Conservation (phyloP, 305 asterid species). For the Striga hermonthica region DNA sequence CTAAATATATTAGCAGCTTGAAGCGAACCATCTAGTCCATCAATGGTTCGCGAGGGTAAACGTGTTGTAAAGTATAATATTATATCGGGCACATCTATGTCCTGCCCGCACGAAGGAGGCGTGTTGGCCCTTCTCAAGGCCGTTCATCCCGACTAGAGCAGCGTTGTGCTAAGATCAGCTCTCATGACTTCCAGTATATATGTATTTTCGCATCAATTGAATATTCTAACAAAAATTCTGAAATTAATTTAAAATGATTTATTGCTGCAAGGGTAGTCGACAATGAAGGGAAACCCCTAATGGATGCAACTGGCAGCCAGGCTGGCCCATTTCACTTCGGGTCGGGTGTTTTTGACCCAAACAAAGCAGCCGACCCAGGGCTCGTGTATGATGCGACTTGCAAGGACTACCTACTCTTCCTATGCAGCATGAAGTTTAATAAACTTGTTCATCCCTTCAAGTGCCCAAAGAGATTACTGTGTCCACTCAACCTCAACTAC, state of each 20-base stretch:
- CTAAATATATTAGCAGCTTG: constrained; percentile 85
- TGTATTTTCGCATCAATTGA: constrained; percentile 43
- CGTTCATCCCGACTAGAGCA: constrained; percentile 78
- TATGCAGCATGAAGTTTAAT: background rate
- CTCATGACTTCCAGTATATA: constrained; percentile 64
- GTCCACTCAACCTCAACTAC: constrained; percentile 35
- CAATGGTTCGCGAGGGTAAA: constrained; percentile 46
- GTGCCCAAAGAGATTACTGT: constrained; percentile 32
- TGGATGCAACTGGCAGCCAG: constrained; percentile 57
- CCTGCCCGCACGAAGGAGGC: constrained; percentile 86
- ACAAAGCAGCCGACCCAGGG: constrained; percentile 87
- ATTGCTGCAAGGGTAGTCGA: constrained; percentile 15
- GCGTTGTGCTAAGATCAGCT: constrained; percentile 93
- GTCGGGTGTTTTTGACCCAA: constrained; percentile 79
- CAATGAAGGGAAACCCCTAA: constrained; percentile 46
- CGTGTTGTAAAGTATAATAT: constrained; percentile 65
- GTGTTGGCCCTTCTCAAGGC: constrained; percentile 77
- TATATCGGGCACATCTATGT: constrained; percentile 83
- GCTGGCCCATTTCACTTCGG: constrained; percentile 86
- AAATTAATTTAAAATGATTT: no score
- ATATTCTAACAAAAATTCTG: background rate
- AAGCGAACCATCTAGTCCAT: constrained; percentile 76
- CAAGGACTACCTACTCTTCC: constrained; percentile 9
- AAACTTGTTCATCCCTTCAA: constrained; percentile 5
- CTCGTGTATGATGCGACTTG: constrained; percentile 64